A percentile compares a stretch with the other conserved stretches of the same genome.
These are phyloP conservation scores for Citrullus amarus DNA, from an alignment of 306 rosid species.

Conservation along the genomic window DNA sequence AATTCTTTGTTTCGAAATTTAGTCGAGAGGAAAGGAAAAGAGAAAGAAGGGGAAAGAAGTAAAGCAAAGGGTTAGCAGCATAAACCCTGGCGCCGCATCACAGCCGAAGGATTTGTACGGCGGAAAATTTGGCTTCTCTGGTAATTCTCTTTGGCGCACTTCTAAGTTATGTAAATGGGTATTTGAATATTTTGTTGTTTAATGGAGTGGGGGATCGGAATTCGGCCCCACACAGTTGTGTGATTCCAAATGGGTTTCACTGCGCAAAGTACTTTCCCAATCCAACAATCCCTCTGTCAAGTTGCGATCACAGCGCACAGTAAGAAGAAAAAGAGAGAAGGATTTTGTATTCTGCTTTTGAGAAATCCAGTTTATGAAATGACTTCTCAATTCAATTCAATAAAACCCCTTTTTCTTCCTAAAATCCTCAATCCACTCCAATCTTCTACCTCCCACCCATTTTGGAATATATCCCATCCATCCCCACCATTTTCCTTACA, in stretches of 20 bases:
- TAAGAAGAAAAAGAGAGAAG: not conserved
- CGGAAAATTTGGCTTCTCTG: not conserved
- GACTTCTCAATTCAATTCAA: not conserved
- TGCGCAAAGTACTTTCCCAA: not conserved
- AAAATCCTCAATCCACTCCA: not conserved
- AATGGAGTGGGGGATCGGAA: not conserved
- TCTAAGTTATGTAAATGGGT: not conserved
- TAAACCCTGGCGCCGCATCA: slow-evolving; percentile 9
- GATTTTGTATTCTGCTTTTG: not conserved
- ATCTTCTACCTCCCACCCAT: slow-evolving; percentile 1
- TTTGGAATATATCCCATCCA: slow-evolving; percentile 9
- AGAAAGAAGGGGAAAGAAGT: no score
- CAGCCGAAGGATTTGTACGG: not conserved
- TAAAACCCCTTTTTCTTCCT: not conserved
- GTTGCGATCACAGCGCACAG: slow-evolving; percentile 1
- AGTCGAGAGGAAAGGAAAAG: no score
- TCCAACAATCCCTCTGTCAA: not conserved
- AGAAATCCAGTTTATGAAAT: not conserved
- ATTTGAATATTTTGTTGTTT: not conserved
- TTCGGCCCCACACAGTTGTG: not conserved
- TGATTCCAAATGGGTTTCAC: not conserved
- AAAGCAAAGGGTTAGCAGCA: no score
- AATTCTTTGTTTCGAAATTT: no score
- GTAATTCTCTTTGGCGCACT: not conserved
- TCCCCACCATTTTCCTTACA: not conserved